A percentile compares a stretch with the other conserved stretches of the same genome.
Evolutionary conservation across 2,329 filamentous ascomycete genomes (phyloP).

Genomic region (Penicillium concentricum): DNA sequence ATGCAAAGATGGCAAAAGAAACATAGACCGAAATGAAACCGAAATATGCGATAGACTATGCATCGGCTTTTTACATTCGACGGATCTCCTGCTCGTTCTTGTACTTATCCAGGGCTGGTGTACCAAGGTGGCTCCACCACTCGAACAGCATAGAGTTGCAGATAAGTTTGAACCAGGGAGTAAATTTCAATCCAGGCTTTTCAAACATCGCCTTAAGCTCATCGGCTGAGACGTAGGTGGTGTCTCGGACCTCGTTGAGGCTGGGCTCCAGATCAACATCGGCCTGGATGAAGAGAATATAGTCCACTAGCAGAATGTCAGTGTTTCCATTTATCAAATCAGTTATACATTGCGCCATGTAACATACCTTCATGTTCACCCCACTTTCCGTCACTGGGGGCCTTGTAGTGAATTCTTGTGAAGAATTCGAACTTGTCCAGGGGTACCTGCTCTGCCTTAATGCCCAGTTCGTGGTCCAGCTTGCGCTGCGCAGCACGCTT

Average conservation of each 20-base stretch:
- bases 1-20: conserved; percentile 13
- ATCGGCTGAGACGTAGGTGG: conserved; percentile 77
- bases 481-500: conserved; percentile 92
- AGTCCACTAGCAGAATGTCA: conserved; percentile 64
- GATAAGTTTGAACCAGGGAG: conserved; percentile 99
- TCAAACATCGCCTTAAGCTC: conserved; percentile 83
- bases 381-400: conserved; percentile 95
- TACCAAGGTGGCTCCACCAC: conserved; percentile 84
- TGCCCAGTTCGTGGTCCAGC: conserved; percentile 90
- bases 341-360: neutral
- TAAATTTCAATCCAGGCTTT: conserved; percentile 79
- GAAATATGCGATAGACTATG: neutral
- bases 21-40: neutral
- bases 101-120: conserved; percentile 79
- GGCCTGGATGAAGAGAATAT: conserved; percentile 96
- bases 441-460: conserved; percentile 83
- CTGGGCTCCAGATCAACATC: conserved; percentile 81
- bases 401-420: conserved; percentile 97
- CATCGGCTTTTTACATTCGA: conserved; percentile 61
- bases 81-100: conserved; percentile 82
- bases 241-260: conserved; percentile 84
- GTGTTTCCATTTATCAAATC: neutral
- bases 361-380: conserved; percentile 92
- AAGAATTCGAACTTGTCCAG: conserved; percentile 90
- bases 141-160: conserved; percentile 97